A percentile compares a stretch with the other conserved stretches of the same genome.
These are phyloP conservation scores for Sparassis latifolia DNA, from an alignment of 1,284 basidiomycete species.

Conservation along the genomic window DNA sequence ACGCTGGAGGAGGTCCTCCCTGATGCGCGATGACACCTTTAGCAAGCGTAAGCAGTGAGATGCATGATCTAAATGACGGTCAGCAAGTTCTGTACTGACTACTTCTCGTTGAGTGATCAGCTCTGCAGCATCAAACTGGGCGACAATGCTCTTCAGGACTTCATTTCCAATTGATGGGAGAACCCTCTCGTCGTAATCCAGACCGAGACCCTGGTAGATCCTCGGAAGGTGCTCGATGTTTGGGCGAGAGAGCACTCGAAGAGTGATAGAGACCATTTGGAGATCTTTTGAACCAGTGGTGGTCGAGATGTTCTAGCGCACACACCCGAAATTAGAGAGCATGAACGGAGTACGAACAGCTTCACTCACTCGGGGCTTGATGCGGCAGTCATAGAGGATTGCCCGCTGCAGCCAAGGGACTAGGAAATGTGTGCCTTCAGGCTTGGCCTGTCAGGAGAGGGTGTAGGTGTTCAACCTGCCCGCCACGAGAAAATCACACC, in stretches of 20 bases:
- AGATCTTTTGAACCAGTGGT: constrained; percentile 95
- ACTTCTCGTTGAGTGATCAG: constrained; percentile 87
- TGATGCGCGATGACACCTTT: constrained; percentile 88
- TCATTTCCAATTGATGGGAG: constrained; percentile 95
- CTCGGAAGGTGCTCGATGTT: constrained; percentile 84
- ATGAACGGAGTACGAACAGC: background rate
- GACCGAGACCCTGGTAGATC: constrained; percentile 93
- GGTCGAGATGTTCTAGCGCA: constrained; percentile 85
- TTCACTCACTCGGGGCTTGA: constrained; percentile 81
- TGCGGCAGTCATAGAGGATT: constrained; percentile 96
- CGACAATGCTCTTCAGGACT: constrained; percentile 96
- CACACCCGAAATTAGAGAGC: background rate
- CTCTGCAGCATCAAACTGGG: constrained; percentile 98
- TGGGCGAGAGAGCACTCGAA: constrained; percentile 93
- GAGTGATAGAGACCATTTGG: constrained; percentile 96
- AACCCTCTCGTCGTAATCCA: constrained; percentile 97
- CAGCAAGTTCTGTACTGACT: constrained; percentile 34
- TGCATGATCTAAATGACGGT: background rate
- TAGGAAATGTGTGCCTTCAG: constrained; percentile 97
- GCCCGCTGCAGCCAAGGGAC: constrained; percentile 94
- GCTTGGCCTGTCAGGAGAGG: constrained; percentile 52
- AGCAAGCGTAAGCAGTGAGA: background rate
- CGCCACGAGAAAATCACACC: background rate
- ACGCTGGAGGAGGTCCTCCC: constrained; percentile 88
- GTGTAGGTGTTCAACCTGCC: background rate